Base-by-base conservation (phyloP, 306 rosid genomes). In the Lathyrus tuberosus region DNA sequence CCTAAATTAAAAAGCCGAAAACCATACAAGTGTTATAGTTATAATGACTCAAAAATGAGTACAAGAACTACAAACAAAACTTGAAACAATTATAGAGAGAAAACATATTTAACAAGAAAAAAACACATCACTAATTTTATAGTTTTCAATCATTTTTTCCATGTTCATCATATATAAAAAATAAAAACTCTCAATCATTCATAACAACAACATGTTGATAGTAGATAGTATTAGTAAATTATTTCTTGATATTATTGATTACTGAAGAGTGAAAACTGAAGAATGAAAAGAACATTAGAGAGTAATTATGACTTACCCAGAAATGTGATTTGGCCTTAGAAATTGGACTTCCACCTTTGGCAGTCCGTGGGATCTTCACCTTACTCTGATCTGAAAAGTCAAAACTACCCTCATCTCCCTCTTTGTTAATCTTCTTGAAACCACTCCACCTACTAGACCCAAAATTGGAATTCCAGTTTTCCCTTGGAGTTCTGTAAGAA, bases 381-480 rank as follows among this genome's bases (percentile, higher is more conserved):
- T 76, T 82, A 1, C 20, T 44, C 12, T 54, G 22, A 5, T 48
- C 6, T 2, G 81, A 72, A 74, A 87, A 67, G 82, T 87, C 96
- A 0, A 87, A 76, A 80, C n/a, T 58, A 8, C 82, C 84, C 74
- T 70, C 84, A 2, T 52, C 22, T 2, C 56, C 81, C 5, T 79
- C 86, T 69, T 76, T 71, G 33, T 48, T 65, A 41, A 59, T 83
- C 86, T 88, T 90, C 84, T 68, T 73, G 60, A 80, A 88, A 64
- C 89, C 70, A 35, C 72, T 77, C 97, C 96, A 88, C 74, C 90
- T 81, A 17, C 68, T 43, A 2, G 97, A 90, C 80, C 88, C 87
- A 83, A 84, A 87, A 49, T 28, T 41, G 82, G 85, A 70, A 69
- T 60, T 64, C 77, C 80, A 74, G 28, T 28, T 6, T 8, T 51